phyloP scores from a whole-genome alignment of 306 rosid genomes.

The Medicago arabica region DNA sequence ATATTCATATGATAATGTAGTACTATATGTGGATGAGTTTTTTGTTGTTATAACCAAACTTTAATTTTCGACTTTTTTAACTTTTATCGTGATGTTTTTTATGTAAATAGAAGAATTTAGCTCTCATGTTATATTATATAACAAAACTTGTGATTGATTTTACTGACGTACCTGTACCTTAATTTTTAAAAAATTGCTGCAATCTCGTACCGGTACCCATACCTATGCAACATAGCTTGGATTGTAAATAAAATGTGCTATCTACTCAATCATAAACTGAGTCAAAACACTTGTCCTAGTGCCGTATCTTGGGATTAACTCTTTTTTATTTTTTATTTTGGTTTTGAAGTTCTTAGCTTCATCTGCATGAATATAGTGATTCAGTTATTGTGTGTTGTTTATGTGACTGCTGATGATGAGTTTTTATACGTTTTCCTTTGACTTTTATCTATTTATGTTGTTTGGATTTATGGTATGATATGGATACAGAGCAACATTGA shows the following conservation, averaged over 20 bases:
- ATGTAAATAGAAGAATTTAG: too few species aligned
- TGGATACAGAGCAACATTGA: neutral
- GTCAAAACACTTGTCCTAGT: conserved; percentile 34
- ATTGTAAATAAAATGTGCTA: conserved; percentile 73
- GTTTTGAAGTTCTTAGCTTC: conserved; percentile 16
- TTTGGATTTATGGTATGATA: neutral
- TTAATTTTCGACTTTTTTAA: too few species aligned
- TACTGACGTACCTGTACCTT: too few species aligned
- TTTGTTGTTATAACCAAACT: too few species aligned
- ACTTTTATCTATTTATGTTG: neutral
- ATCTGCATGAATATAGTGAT: conserved; percentile 22
- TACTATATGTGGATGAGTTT: too few species aligned
- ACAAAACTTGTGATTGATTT: too few species aligned
- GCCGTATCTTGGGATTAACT: conserved; percentile 8
- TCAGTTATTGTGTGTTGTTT: conserved; percentile 4
- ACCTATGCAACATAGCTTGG: conserved; percentile 39
- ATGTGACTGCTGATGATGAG: neutral
- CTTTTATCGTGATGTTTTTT: too few species aligned
- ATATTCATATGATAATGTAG: too few species aligned
- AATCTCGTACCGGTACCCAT: too few species aligned
- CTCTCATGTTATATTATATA: too few species aligned
- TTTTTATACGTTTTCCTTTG: neutral
- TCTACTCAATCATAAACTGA: conserved; percentile 53
- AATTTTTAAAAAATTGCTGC: too few species aligned
- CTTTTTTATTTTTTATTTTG: neutral